Evolutionary conservation across 2,329 filamentous ascomycete genomes (phyloP).

Genomic region (Exophiala oligosperma): DNA sequence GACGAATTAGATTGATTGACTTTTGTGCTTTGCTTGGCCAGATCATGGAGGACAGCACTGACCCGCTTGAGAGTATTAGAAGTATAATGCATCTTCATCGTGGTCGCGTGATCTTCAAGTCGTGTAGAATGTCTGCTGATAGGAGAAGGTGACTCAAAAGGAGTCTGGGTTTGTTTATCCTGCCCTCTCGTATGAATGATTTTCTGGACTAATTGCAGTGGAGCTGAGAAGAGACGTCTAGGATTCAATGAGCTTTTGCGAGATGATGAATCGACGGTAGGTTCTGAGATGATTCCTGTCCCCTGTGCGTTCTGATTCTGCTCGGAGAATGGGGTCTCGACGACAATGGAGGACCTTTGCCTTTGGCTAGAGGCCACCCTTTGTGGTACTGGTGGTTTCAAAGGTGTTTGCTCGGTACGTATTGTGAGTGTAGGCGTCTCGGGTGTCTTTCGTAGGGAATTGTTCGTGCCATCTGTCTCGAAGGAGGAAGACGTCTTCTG

Average conservation of each 20-base stretch:
- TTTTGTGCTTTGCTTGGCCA: slow-evolving; percentile 3
- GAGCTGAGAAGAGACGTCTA: slow-evolving; percentile 17
- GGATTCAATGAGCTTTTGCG: slow-evolving; percentile 20
- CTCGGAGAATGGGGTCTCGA: slow-evolving; percentile 19
- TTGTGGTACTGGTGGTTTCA: slow-evolving; percentile 14
- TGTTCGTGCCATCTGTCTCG: neutral
- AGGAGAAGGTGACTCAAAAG: neutral
- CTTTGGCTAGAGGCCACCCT: neutral
- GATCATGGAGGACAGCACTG: slow-evolving; percentile 22
- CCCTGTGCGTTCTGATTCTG: neutral
- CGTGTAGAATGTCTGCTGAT: neutral
- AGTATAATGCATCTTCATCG: slow-evolving; percentile 24
- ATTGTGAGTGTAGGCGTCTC: slow-evolving; percentile 7
- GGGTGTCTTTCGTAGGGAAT: neutral
- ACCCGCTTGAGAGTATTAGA: slow-evolving; percentile 20
- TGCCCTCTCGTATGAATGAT: slow-evolving; percentile 7
- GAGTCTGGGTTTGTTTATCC: neutral
- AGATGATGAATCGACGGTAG: neutral
- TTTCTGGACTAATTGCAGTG: slow-evolving; percentile 13
- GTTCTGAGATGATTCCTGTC: neutral
- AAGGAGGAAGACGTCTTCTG: slow-evolving; percentile 9
- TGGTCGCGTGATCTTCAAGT: slow-evolving; percentile 18
- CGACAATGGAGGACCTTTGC: slow-evolving; percentile 9
- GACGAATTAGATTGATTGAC: neutral
- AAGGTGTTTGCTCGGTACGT: slow-evolving; percentile 18